Base-by-base conservation (phyloP, 1,284 basidiomycete species). In the Pyrrhoderma noxium region DNA sequence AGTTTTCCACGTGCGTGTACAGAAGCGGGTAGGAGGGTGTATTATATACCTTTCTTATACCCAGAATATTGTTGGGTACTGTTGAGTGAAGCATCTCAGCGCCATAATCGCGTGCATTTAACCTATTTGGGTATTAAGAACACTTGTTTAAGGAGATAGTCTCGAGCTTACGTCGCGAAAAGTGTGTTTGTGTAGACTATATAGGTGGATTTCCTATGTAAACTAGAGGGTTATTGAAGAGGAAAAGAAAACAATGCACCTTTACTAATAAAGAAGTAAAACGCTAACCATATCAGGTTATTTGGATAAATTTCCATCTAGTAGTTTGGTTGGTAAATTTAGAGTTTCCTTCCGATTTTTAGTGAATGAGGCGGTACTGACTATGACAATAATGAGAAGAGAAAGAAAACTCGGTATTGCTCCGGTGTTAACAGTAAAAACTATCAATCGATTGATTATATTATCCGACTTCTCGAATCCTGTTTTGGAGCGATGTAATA, bases 121-220 rank as follows among this genome's bases (percentile, higher is more conserved):
- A 31, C 11, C 27, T 31, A 31, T 31, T 31, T 11, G 27, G 27
- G 27, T 11, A 5, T 31, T 31, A 11, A 31, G 27, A 31, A 31
- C 27, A 31, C 7, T 31, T 31, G 11, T 31, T 31, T 31, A 11
- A 31, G 27, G 11, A 11, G 11, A 31, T 5, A 31, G 27, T 31
- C 5, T 5, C 27, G 11, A 31, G 27, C 27, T 31, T 31, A 31
- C 53, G 54, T 56, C 18, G 54, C 54, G 14, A 56, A 22, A 18
- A 56, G 47, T 9, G 54, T 49, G 34, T 56, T 56, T n/a, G 51
- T 45, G 47, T 56, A 56, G 11, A 56, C 54, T 56, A 35, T 23
- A 13, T 13, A 31, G 19, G 2, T 14, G 22, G 5, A 34, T 36
- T 19, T 31, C 11, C 27, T 5, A 5, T 31, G 11, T 31, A 38